Base-by-base conservation (phyloP, 1,284 basidiomycete genomes). In the Malassezia japonica region DNA sequence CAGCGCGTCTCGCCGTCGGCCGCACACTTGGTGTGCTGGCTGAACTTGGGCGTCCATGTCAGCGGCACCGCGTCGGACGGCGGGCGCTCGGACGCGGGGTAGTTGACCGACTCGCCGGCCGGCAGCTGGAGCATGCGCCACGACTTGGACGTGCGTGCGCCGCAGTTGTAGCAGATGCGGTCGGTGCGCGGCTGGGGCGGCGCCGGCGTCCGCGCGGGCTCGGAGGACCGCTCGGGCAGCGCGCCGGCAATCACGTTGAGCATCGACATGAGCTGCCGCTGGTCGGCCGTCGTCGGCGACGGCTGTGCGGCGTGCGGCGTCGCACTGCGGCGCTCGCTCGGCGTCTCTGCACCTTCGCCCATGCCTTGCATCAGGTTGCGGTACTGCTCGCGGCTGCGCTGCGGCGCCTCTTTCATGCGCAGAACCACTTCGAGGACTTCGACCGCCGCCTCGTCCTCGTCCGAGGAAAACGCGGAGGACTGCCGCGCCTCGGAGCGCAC, bases 141-240 rank as follows among this genome's bases (percentile, higher is more conserved):
- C 4, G 58, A 61, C 24, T 37, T 29, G n/a, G 35, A 36, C 20
- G 56, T 55, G n/a, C 50, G 52, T 2, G 57, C 56, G 10, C 66
- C 66, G 42, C 66, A 69, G 35, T 69, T 69, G 61, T 69, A 69
- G 60, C 66, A 69, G 38, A 62, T 51, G 29, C 61, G 59, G 23
- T 48, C 39, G 2, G 50, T 29, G 10, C 42, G 46, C 36, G 29
- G 20, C 13, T 21, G 33, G 6, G 45, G 39, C 16, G 38, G 33
- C 10, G 28, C 36, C 24, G 38, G 27, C 33, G 15, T 37, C 7
- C 18, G 15, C 15, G 13, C 20, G n/a, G 27, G 40, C n/a, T 34
- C 18, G 15, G 34, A 20, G 20, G 33, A 33, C 4, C 50, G 44
- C 6, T 40, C 38, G 16, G 38, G 38, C 28, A 48, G 33, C 7